phyloP scores from a whole-genome alignment of 148 eudicot genomes.

The Rhododendron henanense region DNA sequence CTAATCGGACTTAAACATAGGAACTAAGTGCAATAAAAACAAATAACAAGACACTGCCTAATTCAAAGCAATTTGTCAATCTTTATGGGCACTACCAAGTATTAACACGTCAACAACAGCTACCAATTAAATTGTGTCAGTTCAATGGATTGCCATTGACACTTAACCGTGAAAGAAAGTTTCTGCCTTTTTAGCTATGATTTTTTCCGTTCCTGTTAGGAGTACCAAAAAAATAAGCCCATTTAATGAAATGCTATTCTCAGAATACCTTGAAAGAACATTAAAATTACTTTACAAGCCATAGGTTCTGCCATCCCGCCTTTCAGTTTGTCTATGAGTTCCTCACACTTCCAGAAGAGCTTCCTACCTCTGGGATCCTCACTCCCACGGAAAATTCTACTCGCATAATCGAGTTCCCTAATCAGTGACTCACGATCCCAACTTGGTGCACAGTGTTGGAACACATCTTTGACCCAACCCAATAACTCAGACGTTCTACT shows the following conservation, averaged over 20 bases:
- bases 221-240: slow-evolving; percentile 1
- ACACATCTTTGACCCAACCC: slow-evolving; percentile 78
- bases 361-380: slow-evolving; percentile 63
- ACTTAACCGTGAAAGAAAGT: background rate
- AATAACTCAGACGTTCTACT: slow-evolving; percentile 55
- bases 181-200: background rate
- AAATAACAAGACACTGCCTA: background rate
- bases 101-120: background rate
- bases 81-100: background rate
- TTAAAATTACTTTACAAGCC: slow-evolving; percentile 43
- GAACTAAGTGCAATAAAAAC: background rate
- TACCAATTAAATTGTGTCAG: background rate
- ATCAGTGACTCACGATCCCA: slow-evolving; percentile 62
- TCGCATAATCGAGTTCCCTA: slow-evolving; percentile 59
- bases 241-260: background rate
- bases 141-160: background rate
- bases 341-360: slow-evolving; percentile 61
- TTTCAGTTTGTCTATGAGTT: slow-evolving; percentile 55
- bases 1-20: background rate
- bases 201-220: background rate
- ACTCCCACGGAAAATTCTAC: slow-evolving; percentile 60
- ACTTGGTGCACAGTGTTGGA: slow-evolving; percentile 52
- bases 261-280: slow-evolving; percentile 50
- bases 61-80: background rate
- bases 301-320: slow-evolving; percentile 43